phyloP scores from a whole-genome alignment of 2,329 filamentous ascomycete species.

The Hypocreales sp. region DNA sequence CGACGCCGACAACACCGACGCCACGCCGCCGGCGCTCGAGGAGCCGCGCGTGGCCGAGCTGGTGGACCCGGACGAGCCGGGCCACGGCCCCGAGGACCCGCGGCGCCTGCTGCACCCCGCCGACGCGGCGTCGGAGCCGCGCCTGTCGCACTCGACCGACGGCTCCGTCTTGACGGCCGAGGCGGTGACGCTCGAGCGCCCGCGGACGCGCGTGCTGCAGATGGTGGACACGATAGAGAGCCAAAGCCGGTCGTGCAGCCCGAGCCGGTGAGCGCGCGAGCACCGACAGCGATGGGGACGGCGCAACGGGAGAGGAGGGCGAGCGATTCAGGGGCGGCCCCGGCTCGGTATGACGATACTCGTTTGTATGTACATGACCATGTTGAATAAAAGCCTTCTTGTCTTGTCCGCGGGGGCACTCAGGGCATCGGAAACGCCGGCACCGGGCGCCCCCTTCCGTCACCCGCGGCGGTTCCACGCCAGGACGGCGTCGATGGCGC shows the following conservation, averaged over 20 bases:
- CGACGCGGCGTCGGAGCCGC: conserved; percentile 6
- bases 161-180: conserved; percentile 28
- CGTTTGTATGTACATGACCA: too few species aligned
- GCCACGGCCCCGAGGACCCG: neutral
- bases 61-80: conserved; percentile 17
- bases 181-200: conserved; percentile 25
- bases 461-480: too few species aligned
- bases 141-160: conserved; percentile 13
- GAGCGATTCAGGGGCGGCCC: too few species aligned
- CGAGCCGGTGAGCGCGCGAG: conserved; percentile 5
- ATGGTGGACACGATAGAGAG: conserved; percentile 43
- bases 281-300: too few species aligned
- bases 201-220: conserved; percentile 30
- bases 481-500: conserved; percentile 25
- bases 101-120: neutral
- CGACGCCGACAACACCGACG: conserved; percentile 13
- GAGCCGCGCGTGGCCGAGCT: conserved; percentile 21
- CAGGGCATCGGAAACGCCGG: too few species aligned
- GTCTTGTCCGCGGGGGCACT: too few species aligned
- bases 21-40: conserved; percentile 3
- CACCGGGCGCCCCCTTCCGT: too few species aligned
- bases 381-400: too few species aligned
- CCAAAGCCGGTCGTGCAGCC: conserved; percentile 25
- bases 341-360: too few species aligned
- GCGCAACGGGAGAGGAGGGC: neutral